phyloP scores from a whole-genome alignment of 176 grass and related monocot genomes.

The Triticum dicoccoides region DNA sequence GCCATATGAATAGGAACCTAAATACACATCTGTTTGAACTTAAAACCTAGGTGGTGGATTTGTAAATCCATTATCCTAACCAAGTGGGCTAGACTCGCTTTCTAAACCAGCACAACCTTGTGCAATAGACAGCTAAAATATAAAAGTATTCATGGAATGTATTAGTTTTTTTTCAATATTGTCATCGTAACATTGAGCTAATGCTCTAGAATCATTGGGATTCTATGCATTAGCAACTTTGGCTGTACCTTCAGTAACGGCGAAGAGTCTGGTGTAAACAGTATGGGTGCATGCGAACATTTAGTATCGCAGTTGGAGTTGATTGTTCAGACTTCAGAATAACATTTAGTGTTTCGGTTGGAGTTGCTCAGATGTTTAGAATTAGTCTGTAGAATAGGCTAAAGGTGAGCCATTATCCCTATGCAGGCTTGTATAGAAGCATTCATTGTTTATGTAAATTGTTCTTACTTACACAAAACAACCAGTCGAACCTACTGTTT shows the following conservation, averaged over 20 bases:
- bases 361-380: background rate
- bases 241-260: slow-evolving; percentile 15
- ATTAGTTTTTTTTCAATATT: background rate
- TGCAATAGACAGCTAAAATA: slow-evolving; percentile 2
- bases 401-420: background rate
- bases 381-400: background rate
- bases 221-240: slow-evolving; percentile 9
- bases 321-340: background rate
- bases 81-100: background rate
- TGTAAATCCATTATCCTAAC: background rate
- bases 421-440: slow-evolving; percentile 1
- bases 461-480: background rate
- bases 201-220: slow-evolving; percentile 22
- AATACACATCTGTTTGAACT: background rate
- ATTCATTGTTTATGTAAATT: slow-evolving; percentile 23
- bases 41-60: background rate
- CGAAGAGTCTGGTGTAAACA: slow-evolving; percentile 20
- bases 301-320: slow-evolving; percentile 8
- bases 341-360: slow-evolving; percentile 13
- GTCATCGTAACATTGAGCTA: slow-evolving; percentile 6
- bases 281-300: background rate
- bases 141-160: slow-evolving; percentile 9
- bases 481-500: background rate
- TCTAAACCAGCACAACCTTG: background rate
- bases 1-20: background rate